Conservation (phyloP, 2,329 filamentous ascomycete genomes). For the Exophiala calicioides region DNA sequence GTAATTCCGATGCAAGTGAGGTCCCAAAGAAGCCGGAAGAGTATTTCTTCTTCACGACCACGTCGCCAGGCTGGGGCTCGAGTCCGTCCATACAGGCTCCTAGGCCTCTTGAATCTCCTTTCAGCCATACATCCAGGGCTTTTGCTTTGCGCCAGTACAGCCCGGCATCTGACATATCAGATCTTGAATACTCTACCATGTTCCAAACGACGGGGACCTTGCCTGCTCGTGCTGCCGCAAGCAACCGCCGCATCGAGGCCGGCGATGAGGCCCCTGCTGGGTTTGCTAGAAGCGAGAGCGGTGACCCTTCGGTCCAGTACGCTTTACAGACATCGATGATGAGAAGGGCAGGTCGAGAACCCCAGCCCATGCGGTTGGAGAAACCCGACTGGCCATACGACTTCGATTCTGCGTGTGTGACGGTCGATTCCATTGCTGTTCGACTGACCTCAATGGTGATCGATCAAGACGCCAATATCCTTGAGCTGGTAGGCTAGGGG, state of each 20-base stretch:
- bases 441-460: too few species aligned
- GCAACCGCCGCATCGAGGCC: constrained; percentile 42
- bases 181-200: constrained; percentile 43
- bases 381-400: constrained; percentile 35
- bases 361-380: constrained; percentile 48
- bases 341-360: constrained; percentile 44
- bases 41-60: constrained; percentile 47
- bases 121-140: constrained; percentile 45
- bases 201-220: constrained; percentile 48
- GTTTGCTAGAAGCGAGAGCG: constrained; percentile 44
- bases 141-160: constrained; percentile 48
- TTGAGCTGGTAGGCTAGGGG: too few species aligned
- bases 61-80: constrained; percentile 39
- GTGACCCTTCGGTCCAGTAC: constrained; percentile 47
- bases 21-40: constrained; percentile 51
- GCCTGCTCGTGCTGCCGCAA: constrained; percentile 43
- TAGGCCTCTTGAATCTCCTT: constrained; percentile 43
- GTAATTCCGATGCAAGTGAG: constrained; percentile 44
- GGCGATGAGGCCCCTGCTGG: constrained; percentile 40
- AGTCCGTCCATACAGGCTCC: constrained; percentile 44
- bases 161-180: constrained; percentile 50
- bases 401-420: background rate
- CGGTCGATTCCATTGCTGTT: background rate
- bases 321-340: constrained; percentile 52
- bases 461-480: too few species aligned